Base-by-base conservation (phyloP, 2,329 filamentous ascomycete species). In the Lasiodiplodia theobromae region DNA sequence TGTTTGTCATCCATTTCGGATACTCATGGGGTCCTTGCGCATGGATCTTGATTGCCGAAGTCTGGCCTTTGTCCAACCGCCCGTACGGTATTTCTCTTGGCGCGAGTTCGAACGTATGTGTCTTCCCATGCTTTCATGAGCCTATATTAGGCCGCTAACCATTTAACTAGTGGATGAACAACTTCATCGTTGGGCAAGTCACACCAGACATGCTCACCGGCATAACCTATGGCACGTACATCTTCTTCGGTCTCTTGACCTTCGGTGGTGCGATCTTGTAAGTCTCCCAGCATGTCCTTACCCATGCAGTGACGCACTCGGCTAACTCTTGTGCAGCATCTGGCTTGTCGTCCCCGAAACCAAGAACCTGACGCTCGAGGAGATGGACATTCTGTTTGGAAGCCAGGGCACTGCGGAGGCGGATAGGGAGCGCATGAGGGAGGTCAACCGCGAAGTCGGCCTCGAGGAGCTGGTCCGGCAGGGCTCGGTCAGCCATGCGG, bases 11-110 rank as follows among this genome's bases (percentile, higher is more conserved):
- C 37, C 87, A 91, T 77, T 94, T 94, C 74, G 92, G 89, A 37
- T 93, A 92, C 76, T 89, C 86, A 0, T 94, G 91, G 91, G 90
- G 91, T 0, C 91, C 91, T 2, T 90, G 88, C 73, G 86, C 89
- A 0, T 93, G 91, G 91, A 91, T 92, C 70, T 84, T 94, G 67
- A 86, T 92, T 1, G 87, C 90, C 2, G 91, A 93, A 78, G 88
- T 94, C 52, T 94, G 89, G 88, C 91, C 91, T 0, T 79, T 93
- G 5, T 89, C 86, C 69, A 88, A 88, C 11, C 86, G 91, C 2
- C 86, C 91, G 0, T 92, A 93, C 69, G 91, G 91, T 51, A 90
- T 91, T 14, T 85, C 91, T 0, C 81, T 94, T 0, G 91, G 89
- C 18, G 89, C 89, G 37, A 77, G 74, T 7, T 75, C 73, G 8